phyloP scores from a whole-genome alignment of 805 yeast species.

The Metschnikowia dekortorum region DNA sequence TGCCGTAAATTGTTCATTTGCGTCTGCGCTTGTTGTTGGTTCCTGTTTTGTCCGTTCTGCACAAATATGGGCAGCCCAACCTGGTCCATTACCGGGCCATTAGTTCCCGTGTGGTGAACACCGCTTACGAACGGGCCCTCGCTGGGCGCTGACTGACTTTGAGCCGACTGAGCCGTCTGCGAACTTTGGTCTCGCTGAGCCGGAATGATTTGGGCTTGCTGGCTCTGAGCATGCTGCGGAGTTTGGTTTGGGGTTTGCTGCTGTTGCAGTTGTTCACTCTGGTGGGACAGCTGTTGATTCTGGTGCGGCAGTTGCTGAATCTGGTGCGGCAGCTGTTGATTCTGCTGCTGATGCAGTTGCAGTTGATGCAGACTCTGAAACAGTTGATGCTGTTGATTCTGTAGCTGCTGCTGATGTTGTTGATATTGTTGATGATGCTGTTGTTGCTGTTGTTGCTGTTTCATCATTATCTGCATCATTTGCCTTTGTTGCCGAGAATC shows the following conservation, averaged over 20 bases:
- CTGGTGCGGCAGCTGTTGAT: conserved; percentile 22
- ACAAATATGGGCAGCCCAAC: conserved; percentile 30
- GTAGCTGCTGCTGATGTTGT: not conserved
- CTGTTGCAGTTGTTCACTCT: not conserved
- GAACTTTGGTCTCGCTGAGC: conserved; percentile 7
- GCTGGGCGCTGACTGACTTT: not conserved
- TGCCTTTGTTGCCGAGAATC: conserved; percentile 19
- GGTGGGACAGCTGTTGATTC: not conserved
- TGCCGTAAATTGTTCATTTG: conserved; percentile 50
- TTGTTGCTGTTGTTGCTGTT: conserved; percentile 19
- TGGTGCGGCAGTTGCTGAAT: conserved; percentile 19
- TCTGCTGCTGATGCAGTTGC: conserved; percentile 21
- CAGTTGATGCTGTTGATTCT: not conserved
- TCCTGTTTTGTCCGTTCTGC: conserved; percentile 25
- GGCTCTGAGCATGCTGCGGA: conserved; percentile 1
- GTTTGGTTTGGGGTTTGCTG: not conserved
- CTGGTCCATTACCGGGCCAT: conserved; percentile 14
- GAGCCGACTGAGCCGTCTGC: conserved; percentile 7
- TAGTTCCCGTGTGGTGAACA: not conserved
- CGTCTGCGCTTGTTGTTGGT: conserved; percentile 45
- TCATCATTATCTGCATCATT: conserved; percentile 24
- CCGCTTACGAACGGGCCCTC: not conserved
- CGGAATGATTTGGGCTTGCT: conserved; percentile 14
- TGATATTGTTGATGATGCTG: conserved; percentile 22
- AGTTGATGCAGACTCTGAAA: conserved; percentile 16